Base-by-base conservation (phyloP, 2,329 filamentous ascomycete genomes). In the Endocalyx cinctus region DNA sequence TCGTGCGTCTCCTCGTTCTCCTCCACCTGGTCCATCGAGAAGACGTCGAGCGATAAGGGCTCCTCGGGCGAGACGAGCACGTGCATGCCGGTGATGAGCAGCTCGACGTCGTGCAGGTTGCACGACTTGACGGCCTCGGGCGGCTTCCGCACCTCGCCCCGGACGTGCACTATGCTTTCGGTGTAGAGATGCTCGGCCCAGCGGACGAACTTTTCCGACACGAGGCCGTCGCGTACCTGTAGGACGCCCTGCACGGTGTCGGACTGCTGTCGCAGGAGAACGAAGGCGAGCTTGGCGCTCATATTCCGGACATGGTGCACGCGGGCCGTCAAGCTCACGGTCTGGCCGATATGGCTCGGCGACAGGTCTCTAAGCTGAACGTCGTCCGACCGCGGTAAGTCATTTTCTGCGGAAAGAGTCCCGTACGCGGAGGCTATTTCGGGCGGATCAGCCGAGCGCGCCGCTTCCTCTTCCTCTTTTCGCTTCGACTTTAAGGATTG, bases 171-270 rank as follows among this genome's bases (percentile, higher is more conserved):
- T 31, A 95, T 74, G 6, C 80, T 84, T 54, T 94, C 89, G 5
- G 81, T 68, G 34, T 82, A 79, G 28, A 95, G 68, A 54, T 87
- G 86, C 60, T 94, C 85, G 3, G 86, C 85, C 84, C 87, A 94
- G 53, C 85, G 82, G 17, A 95, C 71, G 72, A 95, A 90, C 49
- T 84, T 74, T 37, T 79, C 72, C 2, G 83, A 82, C 10, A 84
- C 71, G 29, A 68, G 66, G 6, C 77, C 74, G 44, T 79, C 66
- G 51, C 65, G 41, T 56, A 58, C 46, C 57, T 58, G 35, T 12
- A 96, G 67, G 3, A 95, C 85, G 41, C 87, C 88, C 59, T 96
- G 89, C 32, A 95, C 77, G 16, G 87, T 92, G 45, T 76, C 72
- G 10, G 84, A 79, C 62, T 89, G 84, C 61, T 95, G 87, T 35